Base-by-base conservation (phyloP, 179 eudicot species). In the Drosera spatulata region DNA sequence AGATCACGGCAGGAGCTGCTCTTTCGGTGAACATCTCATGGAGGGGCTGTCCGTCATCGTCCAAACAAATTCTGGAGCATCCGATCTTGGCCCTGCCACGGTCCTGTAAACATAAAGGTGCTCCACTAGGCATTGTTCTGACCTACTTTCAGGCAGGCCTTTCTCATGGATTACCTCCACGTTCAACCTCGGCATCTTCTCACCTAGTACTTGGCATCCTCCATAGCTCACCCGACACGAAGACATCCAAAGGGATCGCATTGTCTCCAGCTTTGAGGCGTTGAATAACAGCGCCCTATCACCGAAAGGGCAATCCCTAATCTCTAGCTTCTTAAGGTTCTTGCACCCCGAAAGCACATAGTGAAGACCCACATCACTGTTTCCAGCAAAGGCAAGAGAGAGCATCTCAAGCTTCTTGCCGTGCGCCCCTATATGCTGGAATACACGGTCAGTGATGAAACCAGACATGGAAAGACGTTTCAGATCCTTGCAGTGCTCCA, bases 171-270 rank as follows among this genome's bases (percentile, higher is more conserved):
- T 89, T 2, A 93, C 99, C 74, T 93, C 99, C 2, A 93, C 95
- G 49, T 89, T 89, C 66, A 93, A 81, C 80, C 84, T 72, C 22
- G 93, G 93, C 84, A 86, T 78, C 82, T 76, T 89, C 82, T 73
- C 79, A 39, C 87, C 90, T 37, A 93, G 88, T 52, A 81, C 72
- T 71, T 80, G 86, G 71, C 99, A 86, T n/a, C 90, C 96, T 65
- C 83, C 86, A 58, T 73, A 89, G 73, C 85, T 89, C 54, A 93
- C 93, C 0, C 57, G 84, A 80, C 99, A 93, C 58, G 93, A 76
- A 60, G 99, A 93, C 96, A 93, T 93, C 99, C 99, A 93, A 93
- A 93, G 99, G 97, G 99, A 93, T 89, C 99, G 96, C 99, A 93
- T 89, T 84, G 97, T 84, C 90, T 86, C 94, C 76, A 93, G 76